Conservation (phyloP, 2,329 filamentous ascomycete species). For the Talaromyces albobiverticillius region DNA sequence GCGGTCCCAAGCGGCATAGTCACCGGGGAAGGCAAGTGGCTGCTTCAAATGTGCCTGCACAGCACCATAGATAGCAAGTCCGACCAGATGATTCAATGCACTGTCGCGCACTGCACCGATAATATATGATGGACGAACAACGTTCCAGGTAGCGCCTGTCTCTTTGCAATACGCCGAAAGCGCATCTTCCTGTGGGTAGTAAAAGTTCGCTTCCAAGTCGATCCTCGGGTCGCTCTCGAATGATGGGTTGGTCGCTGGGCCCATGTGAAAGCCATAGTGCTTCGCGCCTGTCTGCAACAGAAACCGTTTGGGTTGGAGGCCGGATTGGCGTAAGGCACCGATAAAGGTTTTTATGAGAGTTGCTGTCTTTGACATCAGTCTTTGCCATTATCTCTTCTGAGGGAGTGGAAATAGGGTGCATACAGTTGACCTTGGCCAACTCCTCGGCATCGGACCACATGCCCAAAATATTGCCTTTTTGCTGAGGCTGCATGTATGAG, state of each 20-base stretch:
- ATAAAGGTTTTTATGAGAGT: conserved; percentile 5
- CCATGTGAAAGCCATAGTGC: conserved; percentile 10
- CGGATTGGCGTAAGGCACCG: not conserved
- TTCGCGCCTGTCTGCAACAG: conserved; percentile 9
- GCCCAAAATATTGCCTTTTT: conserved; percentile 1
- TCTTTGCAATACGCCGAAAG: conserved; percentile 5
- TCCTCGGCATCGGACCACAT: conserved; percentile 9
- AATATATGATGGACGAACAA: conserved; percentile 10
- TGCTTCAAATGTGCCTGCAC: conserved; percentile 7
- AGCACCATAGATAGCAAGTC: conserved; percentile 5
- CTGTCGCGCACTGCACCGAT: conserved; percentile 7
- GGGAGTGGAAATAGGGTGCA: not conserved
- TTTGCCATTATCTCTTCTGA: not conserved
- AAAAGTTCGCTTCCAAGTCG: conserved; percentile 6
- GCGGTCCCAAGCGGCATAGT: conserved; percentile 8
- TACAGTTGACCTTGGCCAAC: conserved; percentile 2
- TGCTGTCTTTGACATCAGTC: not conserved
- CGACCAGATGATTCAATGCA: conserved; percentile 7
- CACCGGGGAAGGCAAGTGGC: conserved; percentile 3
- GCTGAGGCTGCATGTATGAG: conserved; percentile 9
- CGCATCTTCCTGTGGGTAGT: conserved; percentile 7
- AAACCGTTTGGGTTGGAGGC: conserved; percentile 5
- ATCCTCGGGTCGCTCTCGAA: conserved; percentile 8
- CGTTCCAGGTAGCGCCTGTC: conserved; percentile 4
- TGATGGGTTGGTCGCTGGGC: conserved; percentile 9